phyloP scores from a whole-genome alignment of 768 basidiomycete genomes.

The Thelephora aurantiotincta region DNA sequence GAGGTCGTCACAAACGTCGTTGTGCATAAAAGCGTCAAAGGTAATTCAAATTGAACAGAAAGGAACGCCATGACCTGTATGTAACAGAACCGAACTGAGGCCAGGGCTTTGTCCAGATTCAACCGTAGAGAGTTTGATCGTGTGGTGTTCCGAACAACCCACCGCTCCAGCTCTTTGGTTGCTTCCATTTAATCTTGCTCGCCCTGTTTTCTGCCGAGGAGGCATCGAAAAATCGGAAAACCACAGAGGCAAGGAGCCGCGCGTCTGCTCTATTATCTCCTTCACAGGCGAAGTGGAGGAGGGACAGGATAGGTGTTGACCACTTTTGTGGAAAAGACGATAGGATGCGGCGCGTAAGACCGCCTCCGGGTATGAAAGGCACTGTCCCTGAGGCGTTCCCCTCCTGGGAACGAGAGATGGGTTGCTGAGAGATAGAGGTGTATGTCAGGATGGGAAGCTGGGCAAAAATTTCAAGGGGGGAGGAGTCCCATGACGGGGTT shows the following conservation, averaged over 20 bases:
- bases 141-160: slow-evolving; percentile 61
- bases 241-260: slow-evolving; percentile 38
- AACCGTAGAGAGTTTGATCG: slow-evolving; percentile 62
- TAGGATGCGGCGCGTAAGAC: slow-evolving; percentile 54
- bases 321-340: slow-evolving; percentile 27
- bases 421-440: slow-evolving; percentile 27
- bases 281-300: slow-evolving; percentile 69
- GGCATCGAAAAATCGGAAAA: slow-evolving; percentile 27
- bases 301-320: slow-evolving; percentile 37
- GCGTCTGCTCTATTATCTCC: slow-evolving; percentile 75
- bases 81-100: too few species aligned
- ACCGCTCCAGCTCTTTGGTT: slow-evolving; percentile 49
- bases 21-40: too few species aligned
- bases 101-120: slow-evolving; percentile 6
- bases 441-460: slow-evolving; percentile 40
- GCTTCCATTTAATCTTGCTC: slow-evolving; percentile 31
- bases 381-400: slow-evolving; percentile 13
- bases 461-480: slow-evolving; percentile 28
- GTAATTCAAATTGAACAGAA: too few species aligned
- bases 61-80: too few species aligned
- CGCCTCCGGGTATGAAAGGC: slow-evolving; percentile 72
- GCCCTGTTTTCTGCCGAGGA: slow-evolving; percentile 16
- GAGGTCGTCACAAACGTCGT: too few species aligned
- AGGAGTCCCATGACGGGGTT: slow-evolving; percentile 28
- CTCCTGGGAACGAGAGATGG: slow-evolving; percentile 11